Conservation (phyloP, 768 basidiomycete genomes). For the Chalciporus piperatus region DNA sequence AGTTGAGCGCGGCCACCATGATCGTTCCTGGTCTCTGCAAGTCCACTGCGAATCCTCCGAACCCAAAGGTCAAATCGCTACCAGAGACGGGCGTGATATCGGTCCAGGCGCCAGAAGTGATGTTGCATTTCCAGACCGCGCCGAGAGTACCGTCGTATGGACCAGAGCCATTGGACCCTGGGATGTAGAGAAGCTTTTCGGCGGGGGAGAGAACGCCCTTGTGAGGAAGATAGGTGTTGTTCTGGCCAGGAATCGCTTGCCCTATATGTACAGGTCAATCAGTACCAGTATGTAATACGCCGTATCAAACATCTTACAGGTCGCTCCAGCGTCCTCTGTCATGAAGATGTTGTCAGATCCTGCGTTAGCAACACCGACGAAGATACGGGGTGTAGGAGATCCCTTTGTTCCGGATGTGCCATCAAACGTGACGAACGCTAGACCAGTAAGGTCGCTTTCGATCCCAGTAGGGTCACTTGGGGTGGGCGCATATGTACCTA, state of each 20-base stretch:
- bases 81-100: conserved; percentile 63
- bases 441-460: conserved; percentile 7
- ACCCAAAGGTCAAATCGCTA: conserved; percentile 58
- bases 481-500: conserved; percentile 10
- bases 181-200: conserved; percentile 57
- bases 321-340: conserved; percentile 48
- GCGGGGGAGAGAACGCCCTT: conserved; percentile 61
- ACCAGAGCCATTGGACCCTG: conserved; percentile 61
- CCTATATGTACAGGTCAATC: conserved; percentile 31
- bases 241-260: conserved; percentile 56
- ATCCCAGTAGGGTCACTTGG: conserved; percentile 8
- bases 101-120: conserved; percentile 53
- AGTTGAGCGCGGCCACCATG: conserved; percentile 67
- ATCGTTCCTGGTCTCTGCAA: conserved; percentile 58
- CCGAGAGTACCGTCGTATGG: conserved; percentile 61
- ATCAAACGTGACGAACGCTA: conserved; percentile 15
- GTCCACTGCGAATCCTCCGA: conserved; percentile 62
- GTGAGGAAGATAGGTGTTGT: conserved; percentile 58
- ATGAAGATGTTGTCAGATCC: conserved; percentile 57
- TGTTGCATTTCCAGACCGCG: conserved; percentile 50
- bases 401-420: conserved; percentile 41
- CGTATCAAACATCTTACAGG: conserved; percentile 2
- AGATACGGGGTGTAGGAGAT: conserved; percentile 57
- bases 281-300: not conserved
- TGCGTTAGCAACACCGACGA: conserved; percentile 61